These are phyloP conservation scores for Wolfiporia cocos DNA, from an alignment of 1,284 basidiomycete genomes.

Conservation along the genomic window DNA sequence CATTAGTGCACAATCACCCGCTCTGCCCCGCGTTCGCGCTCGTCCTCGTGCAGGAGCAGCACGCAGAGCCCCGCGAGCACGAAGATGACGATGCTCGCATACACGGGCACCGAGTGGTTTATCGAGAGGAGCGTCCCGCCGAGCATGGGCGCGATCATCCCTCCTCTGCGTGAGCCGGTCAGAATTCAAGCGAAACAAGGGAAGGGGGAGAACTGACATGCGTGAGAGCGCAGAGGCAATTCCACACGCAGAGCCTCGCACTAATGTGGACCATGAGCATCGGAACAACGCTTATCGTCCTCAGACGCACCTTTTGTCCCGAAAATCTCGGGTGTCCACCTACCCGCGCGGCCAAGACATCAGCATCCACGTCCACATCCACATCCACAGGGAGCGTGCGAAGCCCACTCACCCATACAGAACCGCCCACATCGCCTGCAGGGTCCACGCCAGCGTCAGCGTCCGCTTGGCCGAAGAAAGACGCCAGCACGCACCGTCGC, in stretches of 20 bases:
- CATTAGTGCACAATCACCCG: conserved; percentile 22
- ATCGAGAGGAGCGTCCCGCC: conserved; percentile 79
- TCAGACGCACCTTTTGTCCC: conserved; percentile 56
- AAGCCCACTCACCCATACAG: conserved; percentile 57
- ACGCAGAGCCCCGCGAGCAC: conserved; percentile 63
- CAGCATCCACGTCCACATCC: neutral
- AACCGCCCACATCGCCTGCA: conserved; percentile 85
- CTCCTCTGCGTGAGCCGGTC: conserved; percentile 50
- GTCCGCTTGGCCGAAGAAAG: no score
- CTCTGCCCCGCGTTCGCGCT: conserved; percentile 18
- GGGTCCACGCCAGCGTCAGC: no score
- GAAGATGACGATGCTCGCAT: conserved; percentile 70
- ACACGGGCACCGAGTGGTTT: conserved; percentile 72
- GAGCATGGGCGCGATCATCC: conserved; percentile 85
- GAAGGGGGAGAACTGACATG: conserved; percentile 49
- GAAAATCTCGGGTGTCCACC: conserved; percentile 91
- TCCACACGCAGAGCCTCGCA: conserved; percentile 88
- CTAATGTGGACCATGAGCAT: conserved; percentile 25
- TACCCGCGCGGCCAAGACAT: conserved; percentile 20
- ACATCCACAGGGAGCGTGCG: no score
- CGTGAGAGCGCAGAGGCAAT: conserved; percentile 86
- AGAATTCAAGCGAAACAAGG: neutral
- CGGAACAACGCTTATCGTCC: neutral
- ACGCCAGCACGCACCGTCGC: conserved; percentile 71
- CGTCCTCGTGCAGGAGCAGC: conserved; percentile 44